Evolutionary conservation across 306 rosid species (phyloP).

Genomic region (Amphicarpaea edgeworthii): DNA sequence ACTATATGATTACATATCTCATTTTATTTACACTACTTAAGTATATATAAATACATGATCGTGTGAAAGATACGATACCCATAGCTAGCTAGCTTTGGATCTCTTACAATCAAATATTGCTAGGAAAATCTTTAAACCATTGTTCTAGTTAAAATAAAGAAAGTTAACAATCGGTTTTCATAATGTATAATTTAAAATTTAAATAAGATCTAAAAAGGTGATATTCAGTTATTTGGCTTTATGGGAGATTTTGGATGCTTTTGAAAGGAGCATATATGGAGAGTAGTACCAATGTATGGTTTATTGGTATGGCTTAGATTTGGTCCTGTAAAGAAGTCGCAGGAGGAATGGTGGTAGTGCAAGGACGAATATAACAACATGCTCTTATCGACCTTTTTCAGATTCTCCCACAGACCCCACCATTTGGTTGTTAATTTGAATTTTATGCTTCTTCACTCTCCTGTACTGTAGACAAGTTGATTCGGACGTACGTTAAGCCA

Average conservation of each 20-base stretch:
- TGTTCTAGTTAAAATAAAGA: constrained; percentile 5
- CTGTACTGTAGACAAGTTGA: background rate
- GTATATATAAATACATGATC: constrained; percentile 2
- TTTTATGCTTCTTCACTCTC: background rate
- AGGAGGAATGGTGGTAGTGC: constrained; percentile 72
- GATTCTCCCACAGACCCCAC: constrained; percentile 67
- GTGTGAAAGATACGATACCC: constrained; percentile 25
- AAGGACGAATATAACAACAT: constrained; percentile 76
- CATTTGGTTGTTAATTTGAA: constrained; percentile 14
- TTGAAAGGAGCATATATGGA: constrained; percentile 44
- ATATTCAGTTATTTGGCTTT: constrained; percentile 60
- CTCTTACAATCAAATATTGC: constrained; percentile 37
- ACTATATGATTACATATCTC: constrained; percentile 1
- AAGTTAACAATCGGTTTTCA: constrained; percentile 53
- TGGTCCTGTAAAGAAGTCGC: constrained; percentile 94
- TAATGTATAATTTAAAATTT: constrained; percentile 47
- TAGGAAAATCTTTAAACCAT: constrained; percentile 36
- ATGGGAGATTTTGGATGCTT: constrained; percentile 69
- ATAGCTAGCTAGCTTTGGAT: constrained; percentile 40
- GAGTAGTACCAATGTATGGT: constrained; percentile 29
- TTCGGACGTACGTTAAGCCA: background rate
- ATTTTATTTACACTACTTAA: constrained; percentile 2
- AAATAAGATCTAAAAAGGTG: constrained; percentile 59
- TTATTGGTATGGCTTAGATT: constrained; percentile 60
- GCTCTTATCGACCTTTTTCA: constrained; percentile 62